A percentile compares a stretch with the other conserved stretches of the same genome.
phyloP scores from a whole-genome alignment of 2,329 filamentous ascomycete genomes.

The Pyricularia pennisetigena region DNA sequence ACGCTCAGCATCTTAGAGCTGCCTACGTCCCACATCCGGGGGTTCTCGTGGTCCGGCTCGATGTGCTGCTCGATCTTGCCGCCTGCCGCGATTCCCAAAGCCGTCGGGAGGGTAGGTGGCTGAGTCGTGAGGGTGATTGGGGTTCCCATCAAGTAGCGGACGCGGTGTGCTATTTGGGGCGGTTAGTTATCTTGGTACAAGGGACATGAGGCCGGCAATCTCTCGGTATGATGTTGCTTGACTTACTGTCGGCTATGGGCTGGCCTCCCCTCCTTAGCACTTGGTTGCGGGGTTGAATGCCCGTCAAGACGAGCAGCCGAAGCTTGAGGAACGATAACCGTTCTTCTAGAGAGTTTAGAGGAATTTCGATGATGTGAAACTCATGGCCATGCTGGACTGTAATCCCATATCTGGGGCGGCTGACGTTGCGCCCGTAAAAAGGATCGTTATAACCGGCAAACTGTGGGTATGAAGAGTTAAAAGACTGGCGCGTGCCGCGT shows the following conservation, averaged over 20 bases:
- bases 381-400: neutral
- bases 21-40: constrained; percentile 1
- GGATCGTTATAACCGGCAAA: no score
- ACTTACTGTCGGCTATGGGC: neutral
- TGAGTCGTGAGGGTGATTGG: neutral
- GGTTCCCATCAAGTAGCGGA: neutral
- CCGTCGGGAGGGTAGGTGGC: neutral
- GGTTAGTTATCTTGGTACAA: neutral
- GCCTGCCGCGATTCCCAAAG: neutral
- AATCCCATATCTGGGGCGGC: no score
- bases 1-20: neutral
- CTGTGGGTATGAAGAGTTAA: no score
- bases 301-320: neutral
- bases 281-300: neutral
- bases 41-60: constrained; percentile 1
- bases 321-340: neutral
- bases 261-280: neutral
- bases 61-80: neutral
- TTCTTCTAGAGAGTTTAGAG: neutral
- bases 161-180: neutral
- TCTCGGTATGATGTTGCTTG: neutral
- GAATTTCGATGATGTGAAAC: neutral
- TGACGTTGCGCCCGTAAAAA: no score
- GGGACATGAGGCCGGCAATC: neutral
- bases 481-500: no score